Base-by-base conservation (phyloP, 1,284 basidiomycete species). In the Filobasidium uniguttulatum region DNA sequence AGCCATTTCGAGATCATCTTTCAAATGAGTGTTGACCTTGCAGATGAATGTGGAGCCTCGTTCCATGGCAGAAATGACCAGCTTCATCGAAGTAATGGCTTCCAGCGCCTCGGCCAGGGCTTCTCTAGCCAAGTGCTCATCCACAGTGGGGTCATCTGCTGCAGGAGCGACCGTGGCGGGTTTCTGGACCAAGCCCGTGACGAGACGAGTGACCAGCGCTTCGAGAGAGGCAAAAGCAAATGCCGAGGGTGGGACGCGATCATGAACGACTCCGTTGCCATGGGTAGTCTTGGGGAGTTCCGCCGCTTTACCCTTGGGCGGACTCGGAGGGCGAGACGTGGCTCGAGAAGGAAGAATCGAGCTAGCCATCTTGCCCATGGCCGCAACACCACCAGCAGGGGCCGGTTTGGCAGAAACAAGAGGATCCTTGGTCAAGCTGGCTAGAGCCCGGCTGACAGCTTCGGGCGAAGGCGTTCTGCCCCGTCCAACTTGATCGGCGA, bases 51-150 rank as follows among this genome's bases (percentile, higher is more conserved):
- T 17, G 3, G 49, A 44, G 26, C 46, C 47, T 12, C 56, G 57
- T 53, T 62, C 57, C 50, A 69, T 59, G 3, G 65, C 63, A 1
- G 60, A 48, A 1, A 64, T 60, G 40, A 64, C 59, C 47, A 62
- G 58, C n/a, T 61, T 56, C 45, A 69, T 63, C 1, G 67, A 69
- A 20, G 59, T 56, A 25, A 71, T 50, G 1, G 68, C 68, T 56
- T 71, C 69, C 23, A 66, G 31, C 5, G 69, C 69, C 55, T 71
- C 69, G 44, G 61, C 59, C 6, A 70, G 56, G 0, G 69, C 69
- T 56, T 70, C 68, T 17, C 68, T 57, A 3, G 69, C 68, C 38
- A 70, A 60, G 48, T 65, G 60, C 53, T 67, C 66, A 5, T 55
- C 57, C n/a, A 58, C 57, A 46, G 62, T 56, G 25, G 62, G 62